Percentiles rank a stretch among this genome's conserved stretches.
phyloP scores from a whole-genome alignment of 768 basidiomycete species.

The Pisolithus microcarpus region DNA sequence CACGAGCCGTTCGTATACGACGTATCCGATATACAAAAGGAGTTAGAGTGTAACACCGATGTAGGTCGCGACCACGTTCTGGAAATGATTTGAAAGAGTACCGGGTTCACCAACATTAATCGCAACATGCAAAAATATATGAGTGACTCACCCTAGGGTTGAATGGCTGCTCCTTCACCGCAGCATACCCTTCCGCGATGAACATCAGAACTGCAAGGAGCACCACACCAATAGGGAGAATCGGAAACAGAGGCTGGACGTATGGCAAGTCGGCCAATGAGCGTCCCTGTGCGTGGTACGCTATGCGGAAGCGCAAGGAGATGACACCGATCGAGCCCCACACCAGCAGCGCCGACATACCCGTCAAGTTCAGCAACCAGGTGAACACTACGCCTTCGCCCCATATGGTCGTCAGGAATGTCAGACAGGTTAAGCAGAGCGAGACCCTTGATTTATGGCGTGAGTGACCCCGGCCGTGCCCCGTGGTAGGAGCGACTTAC shows the following conservation, averaged over 20 bases:
- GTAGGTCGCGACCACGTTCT: conserved; percentile 53
- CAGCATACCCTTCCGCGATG: conserved; percentile 46
- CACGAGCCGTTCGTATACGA: conserved; percentile 31
- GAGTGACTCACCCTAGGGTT: conserved; percentile 30
- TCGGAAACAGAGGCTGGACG: conserved; percentile 45
- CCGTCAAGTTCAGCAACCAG: conserved; percentile 57
- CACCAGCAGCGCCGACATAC: conserved; percentile 59
- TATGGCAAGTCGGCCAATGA: conserved; percentile 51
- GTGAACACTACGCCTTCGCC: conserved; percentile 47
- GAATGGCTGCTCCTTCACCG: conserved; percentile 39
- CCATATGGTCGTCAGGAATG: conserved; percentile 55
- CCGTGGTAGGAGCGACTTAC: conserved; percentile 28
- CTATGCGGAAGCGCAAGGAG: conserved; percentile 55
- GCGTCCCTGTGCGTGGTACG: conserved; percentile 48
- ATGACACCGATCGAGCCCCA: conserved; percentile 56
- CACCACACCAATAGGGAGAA: conserved; percentile 45
- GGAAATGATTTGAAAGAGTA: not conserved
- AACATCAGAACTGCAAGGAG: conserved; percentile 47
- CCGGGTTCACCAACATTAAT: not conserved
- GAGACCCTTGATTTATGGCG: conserved; percentile 31
- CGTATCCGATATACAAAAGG: conserved; percentile 39
- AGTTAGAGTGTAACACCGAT: conserved; percentile 44
- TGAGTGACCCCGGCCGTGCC: conserved; percentile 10
- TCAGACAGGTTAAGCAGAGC: conserved; percentile 41
- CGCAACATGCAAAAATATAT: not conserved